Evolutionary conservation across 2,329 filamentous ascomycete species (phyloP).

Genomic region (Acrodontium crateriforme): DNA sequence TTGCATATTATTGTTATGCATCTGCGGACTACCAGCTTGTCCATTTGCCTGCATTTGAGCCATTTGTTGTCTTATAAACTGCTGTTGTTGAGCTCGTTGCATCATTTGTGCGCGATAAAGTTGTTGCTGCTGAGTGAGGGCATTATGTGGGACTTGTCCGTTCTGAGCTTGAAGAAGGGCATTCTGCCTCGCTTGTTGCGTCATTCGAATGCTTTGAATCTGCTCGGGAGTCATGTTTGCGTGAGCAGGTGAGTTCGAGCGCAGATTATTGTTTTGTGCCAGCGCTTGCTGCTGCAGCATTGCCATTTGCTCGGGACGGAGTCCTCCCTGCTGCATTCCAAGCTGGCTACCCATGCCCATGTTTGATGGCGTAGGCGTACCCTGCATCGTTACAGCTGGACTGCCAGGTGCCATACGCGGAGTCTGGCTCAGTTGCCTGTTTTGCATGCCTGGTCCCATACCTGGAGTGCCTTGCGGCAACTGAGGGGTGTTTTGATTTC

Average conservation of each 20-base stretch:
- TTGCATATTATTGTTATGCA: background rate
- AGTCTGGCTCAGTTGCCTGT: slow-evolving; percentile 23
- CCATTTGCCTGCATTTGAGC: background rate
- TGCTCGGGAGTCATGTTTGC: slow-evolving; percentile 17
- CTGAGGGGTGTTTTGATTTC: slow-evolving; percentile 24
- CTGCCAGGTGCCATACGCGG: slow-evolving; percentile 23
- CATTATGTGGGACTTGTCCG: slow-evolving; percentile 10
- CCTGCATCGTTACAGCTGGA: slow-evolving; percentile 18
- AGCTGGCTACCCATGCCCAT: slow-evolving; percentile 19
- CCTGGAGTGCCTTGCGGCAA: slow-evolving; percentile 25
- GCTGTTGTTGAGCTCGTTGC: slow-evolving; percentile 7
- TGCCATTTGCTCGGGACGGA: slow-evolving; percentile 18
- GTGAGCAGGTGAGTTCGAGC: too few relatives aligned
- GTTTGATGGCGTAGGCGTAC: slow-evolving; percentile 14
- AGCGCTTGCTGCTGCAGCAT: slow-evolving; percentile 22
- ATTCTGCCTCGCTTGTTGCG: slow-evolving; percentile 9
- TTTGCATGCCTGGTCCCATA: slow-evolving; percentile 21
- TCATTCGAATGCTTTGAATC: slow-evolving; percentile 12
- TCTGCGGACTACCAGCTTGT: too few relatives aligned
- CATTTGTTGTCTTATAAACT: slow-evolving; percentile 2
- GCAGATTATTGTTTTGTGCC: too few relatives aligned
- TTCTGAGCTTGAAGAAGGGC: slow-evolving; percentile 5
- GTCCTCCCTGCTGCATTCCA: slow-evolving; percentile 12
- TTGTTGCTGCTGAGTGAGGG: slow-evolving; percentile 13
- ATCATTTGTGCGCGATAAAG: slow-evolving; percentile 2